Evolutionary conservation across 2,329 filamentous ascomycete genomes (phyloP).

Genomic region (Trichophyton schoenleinii): DNA sequence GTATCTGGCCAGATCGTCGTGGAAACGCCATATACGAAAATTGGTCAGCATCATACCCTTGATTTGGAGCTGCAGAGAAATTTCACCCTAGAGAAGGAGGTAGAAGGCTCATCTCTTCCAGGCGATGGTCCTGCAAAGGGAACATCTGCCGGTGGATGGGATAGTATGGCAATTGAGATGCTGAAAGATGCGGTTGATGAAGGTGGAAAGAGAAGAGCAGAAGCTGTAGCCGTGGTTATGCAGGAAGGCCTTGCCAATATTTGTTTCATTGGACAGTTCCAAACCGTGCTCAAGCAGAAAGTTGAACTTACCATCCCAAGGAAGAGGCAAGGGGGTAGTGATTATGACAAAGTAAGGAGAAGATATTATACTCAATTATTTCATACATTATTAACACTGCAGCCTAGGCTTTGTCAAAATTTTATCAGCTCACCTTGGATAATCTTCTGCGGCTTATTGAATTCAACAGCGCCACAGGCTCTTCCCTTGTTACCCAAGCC

Average conservation of each 20-base stretch:
- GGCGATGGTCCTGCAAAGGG: slow-evolving; percentile 8
- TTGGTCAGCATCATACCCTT: slow-evolving; percentile 57
- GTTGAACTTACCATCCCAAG: slow-evolving; percentile 37
- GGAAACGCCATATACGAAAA: slow-evolving; percentile 55
- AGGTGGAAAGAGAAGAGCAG: slow-evolving; percentile 55
- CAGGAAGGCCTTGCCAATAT: slow-evolving; percentile 53
- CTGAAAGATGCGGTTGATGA: slow-evolving; percentile 68
- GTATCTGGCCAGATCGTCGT: slow-evolving; percentile 53
- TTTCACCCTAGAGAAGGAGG: slow-evolving; percentile 74
- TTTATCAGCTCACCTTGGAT: slow-evolving; percentile 64
- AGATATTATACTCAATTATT: neutral
- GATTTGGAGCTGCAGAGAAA: slow-evolving; percentile 79
- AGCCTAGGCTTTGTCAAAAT: slow-evolving; percentile 54
- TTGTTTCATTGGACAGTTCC: slow-evolving; percentile 39
- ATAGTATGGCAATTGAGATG: slow-evolving; percentile 69
- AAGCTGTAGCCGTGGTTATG: slow-evolving; percentile 84
- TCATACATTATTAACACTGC: neutral
- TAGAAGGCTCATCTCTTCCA: slow-evolving; percentile 34
- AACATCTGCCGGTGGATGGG: slow-evolving; percentile 53
- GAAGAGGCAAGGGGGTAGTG: slow-evolving; percentile 35
- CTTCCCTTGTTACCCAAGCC: slow-evolving; percentile 21
- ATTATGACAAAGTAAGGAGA: slow-evolving; percentile 36
- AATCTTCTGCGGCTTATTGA: slow-evolving; percentile 69
- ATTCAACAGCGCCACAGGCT: slow-evolving; percentile 40
- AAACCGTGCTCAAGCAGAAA: slow-evolving; percentile 38